These are phyloP conservation scores for Balamuthia mandrillaris DNA, from an alignment of 208 protist species.

Conservation along the genomic window DNA sequence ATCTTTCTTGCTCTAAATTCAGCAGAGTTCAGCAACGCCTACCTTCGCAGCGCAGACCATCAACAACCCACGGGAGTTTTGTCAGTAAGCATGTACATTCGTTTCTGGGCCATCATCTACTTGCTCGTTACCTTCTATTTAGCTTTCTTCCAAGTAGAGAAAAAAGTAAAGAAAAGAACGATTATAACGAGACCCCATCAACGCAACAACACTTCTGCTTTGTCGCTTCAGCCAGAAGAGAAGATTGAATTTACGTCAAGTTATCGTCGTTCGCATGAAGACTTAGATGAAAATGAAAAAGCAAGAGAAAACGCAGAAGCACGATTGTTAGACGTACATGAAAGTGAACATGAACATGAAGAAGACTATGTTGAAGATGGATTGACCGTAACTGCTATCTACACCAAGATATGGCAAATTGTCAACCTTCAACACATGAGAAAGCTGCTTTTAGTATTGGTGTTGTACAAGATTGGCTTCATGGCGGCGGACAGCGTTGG, in stretches of 20 bases:
- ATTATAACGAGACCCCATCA: no score
- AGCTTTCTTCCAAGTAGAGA: slow-evolving; percentile 42
- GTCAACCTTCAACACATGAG: slow-evolving; percentile 37
- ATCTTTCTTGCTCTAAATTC: slow-evolving; percentile 63
- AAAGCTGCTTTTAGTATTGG: slow-evolving; percentile 26
- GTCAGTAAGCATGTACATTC: slow-evolving; percentile 1
- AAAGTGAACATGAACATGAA: no score
- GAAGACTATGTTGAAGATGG: background rate
- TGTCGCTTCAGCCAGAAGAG: no score
- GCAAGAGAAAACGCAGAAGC: no score
- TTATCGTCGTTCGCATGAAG: no score
- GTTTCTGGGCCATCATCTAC: slow-evolving; percentile 29
- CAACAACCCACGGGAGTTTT: slow-evolving; percentile 24
- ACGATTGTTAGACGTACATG: no score
- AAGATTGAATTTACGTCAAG: no score
- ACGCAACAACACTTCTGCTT: no score
- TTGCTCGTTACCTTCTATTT: slow-evolving; percentile 37
- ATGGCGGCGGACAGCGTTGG: slow-evolving; percentile 36
- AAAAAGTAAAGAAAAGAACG: no score
- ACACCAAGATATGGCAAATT: slow-evolving; percentile 38
- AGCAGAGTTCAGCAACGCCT: slow-evolving; percentile 51
- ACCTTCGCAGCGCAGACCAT: background rate
- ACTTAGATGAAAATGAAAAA: no score
- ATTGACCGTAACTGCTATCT: background rate
- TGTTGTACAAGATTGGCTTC: slow-evolving; percentile 50